A percentile compares a stretch with the other conserved stretches of the same genome.
phyloP scores from a whole-genome alignment of 129 eudicot genomes.

The Artemisia argyi region DNA sequence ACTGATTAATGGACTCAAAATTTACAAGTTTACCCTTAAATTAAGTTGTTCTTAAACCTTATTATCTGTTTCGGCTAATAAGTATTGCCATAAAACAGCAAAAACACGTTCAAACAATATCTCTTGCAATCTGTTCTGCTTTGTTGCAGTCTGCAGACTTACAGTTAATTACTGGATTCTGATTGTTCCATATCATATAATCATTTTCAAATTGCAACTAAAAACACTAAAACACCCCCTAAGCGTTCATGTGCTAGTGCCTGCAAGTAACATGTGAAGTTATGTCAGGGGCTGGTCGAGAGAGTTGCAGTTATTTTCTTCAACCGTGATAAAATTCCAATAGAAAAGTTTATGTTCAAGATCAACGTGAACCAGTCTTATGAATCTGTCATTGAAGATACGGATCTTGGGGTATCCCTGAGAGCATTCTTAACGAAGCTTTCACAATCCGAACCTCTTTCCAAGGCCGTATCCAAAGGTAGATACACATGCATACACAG shows the following conservation, averaged over 20 bases:
- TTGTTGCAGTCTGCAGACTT: too few species aligned
- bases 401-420: slow-evolving; percentile 57
- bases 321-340: slow-evolving; percentile 41
- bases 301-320: slow-evolving; percentile 75
- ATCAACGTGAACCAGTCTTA: slow-evolving; percentile 57
- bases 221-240: not conserved
- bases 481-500: slow-evolving; percentile 21
- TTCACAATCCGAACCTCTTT: slow-evolving; percentile 58
- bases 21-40: too few species aligned
- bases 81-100: too few species aligned
- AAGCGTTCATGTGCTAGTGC: not conserved
- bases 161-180: too few species aligned
- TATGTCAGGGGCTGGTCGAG: slow-evolving; percentile 71
- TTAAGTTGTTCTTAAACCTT: too few species aligned
- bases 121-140: too few species aligned
- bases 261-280: not conserved
- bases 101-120: too few species aligned
- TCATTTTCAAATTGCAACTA: not conserved
- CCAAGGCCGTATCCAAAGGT: slow-evolving; percentile 62
- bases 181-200: not conserved
- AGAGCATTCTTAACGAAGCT: slow-evolving; percentile 83
- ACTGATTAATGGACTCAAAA: not conserved
- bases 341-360: slow-evolving; percentile 86
- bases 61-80: too few species aligned
- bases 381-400: slow-evolving; percentile 55